Evolutionary conservation across 2,329 filamentous ascomycete species (phyloP), one percentile per base, ranked within the genome.

Genomic region (Ascochyta viciae-villosae): DNA sequence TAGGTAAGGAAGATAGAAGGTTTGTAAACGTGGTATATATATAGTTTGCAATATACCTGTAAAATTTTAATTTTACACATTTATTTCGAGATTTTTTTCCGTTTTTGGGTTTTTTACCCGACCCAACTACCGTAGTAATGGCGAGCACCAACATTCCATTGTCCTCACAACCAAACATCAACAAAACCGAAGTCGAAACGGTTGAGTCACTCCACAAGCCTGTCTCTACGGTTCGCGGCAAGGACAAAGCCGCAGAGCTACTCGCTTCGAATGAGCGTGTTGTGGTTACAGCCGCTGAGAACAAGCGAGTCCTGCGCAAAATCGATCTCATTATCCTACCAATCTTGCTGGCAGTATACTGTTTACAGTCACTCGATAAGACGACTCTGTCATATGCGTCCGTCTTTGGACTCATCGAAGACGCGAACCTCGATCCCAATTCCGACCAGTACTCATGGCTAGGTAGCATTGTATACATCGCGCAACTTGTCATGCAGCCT

Each of bases 321-420:
- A 84, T 85, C 51, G 83, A 85, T 63, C 66, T 80, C 23, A 70
- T 77, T 46, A 77, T 85, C 22, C 72, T 85, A 12, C 82, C 83
- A 0, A 78, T 84, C 50, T 82, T 89, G 54, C 76, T 88, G 10
- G 78, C 80, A 6, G 83, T 87, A 19, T 89, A 88, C 72, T 87
- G 85, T 65, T 78, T 88, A 0, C 86, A 89, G 60, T 82, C 81
- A 10, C 77, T 88, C 6, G 86, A 88, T 74, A 89, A 89, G 70
- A 82, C 85, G 0, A 85, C 84, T 0, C 76, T 88, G 2, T 78
- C 75, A 2, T 89, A 88, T 63, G 84, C 84, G 3, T 87, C 85
- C 0, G 83, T 88, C 10, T 88, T 88, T 61, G 86, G 86, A 2
- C 77, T 89, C 10, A 81, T 85, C 29, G 76, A 86, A 47, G 83